Evolutionary conservation across 768 basidiomycete genomes (phyloP), one percentile per base, ranked within the genome.

Genomic region (Clavaria fumosa): DNA sequence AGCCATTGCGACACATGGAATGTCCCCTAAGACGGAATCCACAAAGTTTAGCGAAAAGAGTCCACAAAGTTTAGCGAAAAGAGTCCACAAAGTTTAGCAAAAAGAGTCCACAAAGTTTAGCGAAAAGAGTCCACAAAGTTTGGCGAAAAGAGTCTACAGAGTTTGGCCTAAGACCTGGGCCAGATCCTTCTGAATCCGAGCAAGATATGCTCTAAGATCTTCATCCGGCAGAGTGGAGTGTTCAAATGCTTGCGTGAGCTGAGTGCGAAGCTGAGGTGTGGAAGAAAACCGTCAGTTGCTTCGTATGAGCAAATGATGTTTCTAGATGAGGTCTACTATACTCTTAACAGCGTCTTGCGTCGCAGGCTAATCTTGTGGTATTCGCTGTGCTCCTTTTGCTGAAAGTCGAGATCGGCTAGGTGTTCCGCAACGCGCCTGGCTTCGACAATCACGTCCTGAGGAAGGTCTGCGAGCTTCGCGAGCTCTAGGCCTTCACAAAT

Each of bases 391-490:
- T 67, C 67, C 51, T 78, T 63, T 30, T 69, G 56, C 41, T 60
- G 65, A 3, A 63, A 62, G 40, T 83, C 72, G 5, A 76, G 54
- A 15, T 69, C 69, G 3, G 66, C 57, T 7, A 95, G 67, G 6
- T 55, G 59, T 10, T 63, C 61, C 2, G 85, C 71, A 0, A 84
- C 71, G 39, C 70, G 61, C 41, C 58, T 67, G 4, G 70, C 77
- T 53, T 81, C 75, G 3, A 49, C 44, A 28, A 90, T 53, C 9
- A 93, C 72, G 33, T 81, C 70, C 0, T 53, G 44, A 0, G 93
- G 93, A 1, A 99, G 62, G 49, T 90, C 86, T 1, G 88, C 90
- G 4, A 93, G 67, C 33, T 73, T 72, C 9, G 91, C 90, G 19
- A 96, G 69, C 47, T 95, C 83, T 7, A 99, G 62, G 2, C 93